Conservation (phyloP, 2,329 filamentous ascomycete genomes). For the Epichloe typhina region DNA sequence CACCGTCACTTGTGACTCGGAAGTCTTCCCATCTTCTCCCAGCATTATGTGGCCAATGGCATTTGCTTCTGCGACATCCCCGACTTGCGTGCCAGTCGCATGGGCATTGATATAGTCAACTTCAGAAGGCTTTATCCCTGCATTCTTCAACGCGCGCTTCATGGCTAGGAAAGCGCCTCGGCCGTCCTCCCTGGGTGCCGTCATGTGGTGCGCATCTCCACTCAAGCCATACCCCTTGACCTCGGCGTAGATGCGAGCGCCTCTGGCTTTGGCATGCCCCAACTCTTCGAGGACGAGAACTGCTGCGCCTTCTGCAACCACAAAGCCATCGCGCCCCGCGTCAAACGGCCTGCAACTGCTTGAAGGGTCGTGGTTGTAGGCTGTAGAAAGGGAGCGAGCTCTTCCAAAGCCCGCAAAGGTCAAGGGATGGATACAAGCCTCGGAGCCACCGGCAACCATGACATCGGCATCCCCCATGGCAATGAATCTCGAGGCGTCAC, state of each 20-base stretch:
- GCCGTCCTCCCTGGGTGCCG: constrained; percentile 73
- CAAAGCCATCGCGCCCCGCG: constrained; percentile 65
- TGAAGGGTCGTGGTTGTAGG: constrained; percentile 59
- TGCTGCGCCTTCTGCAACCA: constrained; percentile 84
- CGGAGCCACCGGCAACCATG: constrained; percentile 90
- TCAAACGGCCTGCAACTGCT: constrained; percentile 82
- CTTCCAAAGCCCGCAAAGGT: constrained; percentile 85
- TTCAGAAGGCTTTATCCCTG: constrained; percentile 50
- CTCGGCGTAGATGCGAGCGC: constrained; percentile 78
- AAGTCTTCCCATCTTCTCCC: constrained; percentile 51
- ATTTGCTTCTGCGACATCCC: constrained; percentile 75
- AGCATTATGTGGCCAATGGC: constrained; percentile 71
- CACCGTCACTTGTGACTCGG: constrained; percentile 56
- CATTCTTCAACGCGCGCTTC: constrained; percentile 66
- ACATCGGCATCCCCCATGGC: constrained; percentile 78
- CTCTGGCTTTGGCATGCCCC: constrained; percentile 69
- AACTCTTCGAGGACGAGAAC: constrained; percentile 81
- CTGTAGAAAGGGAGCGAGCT: constrained; percentile 72
- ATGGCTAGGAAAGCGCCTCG: constrained; percentile 73
- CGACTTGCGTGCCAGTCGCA: constrained; percentile 75
- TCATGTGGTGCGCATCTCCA: constrained; percentile 87
- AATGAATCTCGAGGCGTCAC: constrained; percentile 87
- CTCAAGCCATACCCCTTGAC: constrained; percentile 80
- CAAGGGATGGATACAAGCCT: constrained; percentile 90
- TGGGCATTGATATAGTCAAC: constrained; percentile 95